Percentiles rank a stretch among this genome's conserved stretches.
phyloP scores from a whole-genome alignment of 2,329 filamentous ascomycete genomes.

The Fusarium illudens region DNA sequence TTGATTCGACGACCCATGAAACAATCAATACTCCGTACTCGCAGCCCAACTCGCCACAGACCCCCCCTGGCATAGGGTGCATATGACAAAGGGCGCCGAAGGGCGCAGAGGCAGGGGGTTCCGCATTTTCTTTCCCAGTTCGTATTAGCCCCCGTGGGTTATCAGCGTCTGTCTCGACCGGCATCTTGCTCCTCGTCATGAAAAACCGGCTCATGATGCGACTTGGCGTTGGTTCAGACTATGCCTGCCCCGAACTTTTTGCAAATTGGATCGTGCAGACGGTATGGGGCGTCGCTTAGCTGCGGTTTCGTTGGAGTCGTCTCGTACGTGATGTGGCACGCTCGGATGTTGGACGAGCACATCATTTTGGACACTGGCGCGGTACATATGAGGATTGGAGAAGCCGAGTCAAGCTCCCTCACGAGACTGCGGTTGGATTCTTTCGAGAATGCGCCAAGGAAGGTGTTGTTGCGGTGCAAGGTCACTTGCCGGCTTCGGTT shows the following conservation, averaged over 20 bases:
- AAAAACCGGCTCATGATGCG: neutral
- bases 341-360: neutral
- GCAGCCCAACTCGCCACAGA: neutral
- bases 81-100: neutral
- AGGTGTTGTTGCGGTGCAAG: no score
- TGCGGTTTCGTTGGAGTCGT: neutral
- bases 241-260: neutral
- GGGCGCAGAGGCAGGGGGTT: neutral
- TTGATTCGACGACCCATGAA: neutral
- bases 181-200: neutral
- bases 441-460: neutral
- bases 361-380: no score
- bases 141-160: neutral
- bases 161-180: neutral
- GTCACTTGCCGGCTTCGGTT: neutral
- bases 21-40: no score
- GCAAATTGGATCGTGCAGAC: neutral
- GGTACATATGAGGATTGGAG: no score
- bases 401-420: neutral
- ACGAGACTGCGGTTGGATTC: neutral
- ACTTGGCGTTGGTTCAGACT: neutral
- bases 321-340: neutral
- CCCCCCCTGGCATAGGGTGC: neutral
- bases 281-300: neutral
- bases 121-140: neutral